A percentile compares a stretch with the other conserved stretches of the same genome.
phyloP scores from a whole-genome alignment of 2,329 filamentous ascomycete genomes.

The Fusarium albosuccineum region DNA sequence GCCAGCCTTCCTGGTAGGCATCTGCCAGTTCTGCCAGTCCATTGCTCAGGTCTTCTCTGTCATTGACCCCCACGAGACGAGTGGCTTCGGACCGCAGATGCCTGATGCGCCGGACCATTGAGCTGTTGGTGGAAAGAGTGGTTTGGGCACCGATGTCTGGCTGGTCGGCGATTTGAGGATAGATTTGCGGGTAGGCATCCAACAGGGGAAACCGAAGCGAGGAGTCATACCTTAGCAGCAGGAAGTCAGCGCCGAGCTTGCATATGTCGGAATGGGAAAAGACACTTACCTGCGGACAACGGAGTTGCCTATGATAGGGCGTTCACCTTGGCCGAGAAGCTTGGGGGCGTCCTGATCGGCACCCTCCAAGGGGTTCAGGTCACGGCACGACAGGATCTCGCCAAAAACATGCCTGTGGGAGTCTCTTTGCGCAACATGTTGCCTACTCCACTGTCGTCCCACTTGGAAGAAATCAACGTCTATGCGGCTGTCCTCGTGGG shows the following conservation, averaged over 20 bases:
- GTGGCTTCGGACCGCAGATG: conserved; percentile 73
- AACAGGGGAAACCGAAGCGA: conserved; percentile 79
- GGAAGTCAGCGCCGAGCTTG: neutral
- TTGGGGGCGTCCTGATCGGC: conserved; percentile 12
- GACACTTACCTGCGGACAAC: conserved; percentile 46
- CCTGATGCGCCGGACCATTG: conserved; percentile 77
- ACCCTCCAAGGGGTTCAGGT: conserved; percentile 16
- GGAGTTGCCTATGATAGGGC: conserved; percentile 45
- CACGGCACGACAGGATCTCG: conserved; percentile 44
- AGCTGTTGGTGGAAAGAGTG: conserved; percentile 79
- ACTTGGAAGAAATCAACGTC: conserved; percentile 51
- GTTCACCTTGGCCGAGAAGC: conserved; percentile 20
- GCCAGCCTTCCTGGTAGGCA: conserved; percentile 90
- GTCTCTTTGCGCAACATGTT: conserved; percentile 17
- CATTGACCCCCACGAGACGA: conserved; percentile 76
- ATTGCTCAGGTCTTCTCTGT: conserved; percentile 86
- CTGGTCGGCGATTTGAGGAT: conserved; percentile 60
- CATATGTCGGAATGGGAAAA: neutral
- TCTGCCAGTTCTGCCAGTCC: conserved; percentile 86
- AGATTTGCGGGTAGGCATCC: conserved; percentile 86
- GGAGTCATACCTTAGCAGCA: conserved; percentile 58
- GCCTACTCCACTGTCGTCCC: conserved; percentile 35
- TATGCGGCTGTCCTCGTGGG: conserved; percentile 47
- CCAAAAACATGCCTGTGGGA: conserved; percentile 47
- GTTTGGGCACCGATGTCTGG: conserved; percentile 60